Conservation (phyloP, 371 early-diverging fungal species). For the Mucor sp. region DNA sequence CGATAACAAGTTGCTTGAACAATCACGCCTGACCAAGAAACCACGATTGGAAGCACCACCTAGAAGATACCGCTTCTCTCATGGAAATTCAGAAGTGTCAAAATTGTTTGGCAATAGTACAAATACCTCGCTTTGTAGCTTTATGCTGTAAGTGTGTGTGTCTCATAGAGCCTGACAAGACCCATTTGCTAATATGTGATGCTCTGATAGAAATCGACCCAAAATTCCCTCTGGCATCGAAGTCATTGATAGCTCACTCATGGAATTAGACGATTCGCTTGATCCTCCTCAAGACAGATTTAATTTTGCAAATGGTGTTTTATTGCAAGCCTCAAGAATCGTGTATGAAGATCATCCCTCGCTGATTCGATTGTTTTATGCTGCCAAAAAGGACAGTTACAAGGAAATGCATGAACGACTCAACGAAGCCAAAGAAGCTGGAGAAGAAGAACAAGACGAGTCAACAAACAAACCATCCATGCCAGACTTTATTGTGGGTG, state of each 20-base stretch:
- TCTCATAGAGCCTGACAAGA: background rate
- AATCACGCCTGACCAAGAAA: conserved; percentile 21
- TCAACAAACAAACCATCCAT: conserved; percentile 1
- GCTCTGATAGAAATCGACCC: conserved; percentile 22
- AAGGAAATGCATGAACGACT: conserved; percentile 22
- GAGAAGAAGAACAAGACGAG: conserved; percentile 6
- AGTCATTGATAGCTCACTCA: conserved; percentile 29
- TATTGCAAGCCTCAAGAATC: conserved; percentile 41
- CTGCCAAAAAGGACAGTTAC: conserved; percentile 37
- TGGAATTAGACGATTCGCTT: conserved; percentile 27
- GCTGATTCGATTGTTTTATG: conserved; percentile 37
- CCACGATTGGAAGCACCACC: conserved; percentile 28
- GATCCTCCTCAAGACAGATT: conserved; percentile 30
- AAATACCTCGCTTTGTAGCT: conserved; percentile 11
- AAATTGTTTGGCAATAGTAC: conserved; percentile 31
- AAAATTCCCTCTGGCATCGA: conserved; percentile 27
- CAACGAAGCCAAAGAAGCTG: conserved; percentile 6
- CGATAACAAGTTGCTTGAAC: conserved; percentile 22
- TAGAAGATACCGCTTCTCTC: conserved; percentile 27
- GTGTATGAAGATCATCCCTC: conserved; percentile 30
- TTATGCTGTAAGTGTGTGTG: conserved; percentile 36
- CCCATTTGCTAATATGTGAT: background rate
- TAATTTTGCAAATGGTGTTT: conserved; percentile 41
- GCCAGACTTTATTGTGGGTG: conserved; percentile 21
- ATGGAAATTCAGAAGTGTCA: conserved; percentile 42